Percentiles rank a stretch among this genome's conserved stretches.
These are phyloP conservation scores for Pseudocercospora pini-densiflorae DNA, from an alignment of 2,329 filamentous ascomycete genomes.

Conservation along the genomic window DNA sequence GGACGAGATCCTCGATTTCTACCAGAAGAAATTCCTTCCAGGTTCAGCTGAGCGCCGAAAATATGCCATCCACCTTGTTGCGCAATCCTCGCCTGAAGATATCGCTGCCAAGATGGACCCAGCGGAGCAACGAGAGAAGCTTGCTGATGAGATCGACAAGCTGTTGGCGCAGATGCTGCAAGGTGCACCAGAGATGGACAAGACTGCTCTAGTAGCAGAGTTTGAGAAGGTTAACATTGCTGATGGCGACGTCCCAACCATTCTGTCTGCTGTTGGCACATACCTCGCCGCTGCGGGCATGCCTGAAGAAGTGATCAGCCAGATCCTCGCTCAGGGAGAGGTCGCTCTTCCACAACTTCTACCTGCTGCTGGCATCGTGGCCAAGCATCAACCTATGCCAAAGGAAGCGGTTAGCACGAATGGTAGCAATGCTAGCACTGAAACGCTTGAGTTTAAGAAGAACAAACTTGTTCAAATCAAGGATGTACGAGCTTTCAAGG, in stretches of 20 bases:
- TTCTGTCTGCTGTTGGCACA: slow-evolving; percentile 50
- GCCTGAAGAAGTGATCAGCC: slow-evolving; percentile 53
- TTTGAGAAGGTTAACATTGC: slow-evolving; percentile 54
- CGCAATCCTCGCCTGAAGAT: slow-evolving; percentile 61
- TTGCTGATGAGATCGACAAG: slow-evolving; percentile 50
- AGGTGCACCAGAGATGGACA: slow-evolving; percentile 44
- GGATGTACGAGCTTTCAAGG: slow-evolving; percentile 82
- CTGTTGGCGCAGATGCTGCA: slow-evolving; percentile 56
- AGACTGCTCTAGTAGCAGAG: slow-evolving; percentile 46
- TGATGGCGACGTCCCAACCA: slow-evolving; percentile 37
- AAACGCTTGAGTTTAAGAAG: slow-evolving; percentile 40
- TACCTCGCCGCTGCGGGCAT: slow-evolving; percentile 51
- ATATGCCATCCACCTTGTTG: slow-evolving; percentile 79
- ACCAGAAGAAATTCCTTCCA: slow-evolving; percentile 74
- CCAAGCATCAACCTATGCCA: slow-evolving; percentile 7
- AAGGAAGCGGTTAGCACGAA: slow-evolving; percentile 35
- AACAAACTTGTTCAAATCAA: slow-evolving; percentile 68
- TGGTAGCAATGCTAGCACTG: slow-evolving; percentile 35
- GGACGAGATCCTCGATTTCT: slow-evolving; percentile 79
- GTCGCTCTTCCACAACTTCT: slow-evolving; percentile 53
- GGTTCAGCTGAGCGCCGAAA: slow-evolving; percentile 77
- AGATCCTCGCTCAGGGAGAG: slow-evolving; percentile 56
- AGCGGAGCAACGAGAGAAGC: slow-evolving; percentile 49
- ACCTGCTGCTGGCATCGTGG: slow-evolving; percentile 32
- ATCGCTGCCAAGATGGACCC: slow-evolving; percentile 40